Conservation (phyloP, 768 basidiomycete species). For the Xerocomellus amylosporus region DNA sequence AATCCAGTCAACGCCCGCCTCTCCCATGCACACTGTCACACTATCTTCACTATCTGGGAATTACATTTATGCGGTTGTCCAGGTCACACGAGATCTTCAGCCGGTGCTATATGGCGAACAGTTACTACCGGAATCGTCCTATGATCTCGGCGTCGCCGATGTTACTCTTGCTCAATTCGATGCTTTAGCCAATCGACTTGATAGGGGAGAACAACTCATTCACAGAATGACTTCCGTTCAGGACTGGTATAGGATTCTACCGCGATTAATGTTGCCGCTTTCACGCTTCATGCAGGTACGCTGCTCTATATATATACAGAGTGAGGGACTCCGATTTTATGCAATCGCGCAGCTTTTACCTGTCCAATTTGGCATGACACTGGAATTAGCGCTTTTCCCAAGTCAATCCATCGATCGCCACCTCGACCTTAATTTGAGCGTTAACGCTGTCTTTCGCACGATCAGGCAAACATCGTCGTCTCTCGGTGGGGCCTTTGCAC, state of each 20-base stretch:
- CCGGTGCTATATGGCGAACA: conserved; percentile 82
- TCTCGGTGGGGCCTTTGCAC: conserved; percentile 48
- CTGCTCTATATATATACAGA: conserved; percentile 1
- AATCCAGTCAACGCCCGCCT: conserved; percentile 48
- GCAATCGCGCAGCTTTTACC: conserved; percentile 50
- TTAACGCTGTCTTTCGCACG: conserved; percentile 80
- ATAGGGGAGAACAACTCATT: conserved; percentile 40
- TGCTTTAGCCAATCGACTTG: conserved; percentile 52
- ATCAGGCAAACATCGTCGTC: conserved; percentile 68
- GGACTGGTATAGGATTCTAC: conserved; percentile 48
- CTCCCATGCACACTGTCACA: conserved; percentile 60
- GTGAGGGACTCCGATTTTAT: conserved; percentile 5
- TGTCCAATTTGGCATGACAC: conserved; percentile 63
- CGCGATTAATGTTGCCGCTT: conserved; percentile 66
- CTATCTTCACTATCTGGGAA: conserved; percentile 89
- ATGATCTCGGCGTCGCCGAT: conserved; percentile 81
- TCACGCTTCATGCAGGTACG: conserved; percentile 73
- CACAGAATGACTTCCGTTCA: conserved; percentile 29
- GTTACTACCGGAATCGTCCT: conserved; percentile 65
- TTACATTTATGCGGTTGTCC: conserved; percentile 82
- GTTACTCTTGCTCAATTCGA: conserved; percentile 82
- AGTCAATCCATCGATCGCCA: conserved; percentile 46
- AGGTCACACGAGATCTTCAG: conserved; percentile 90
- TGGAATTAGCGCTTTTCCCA: conserved; percentile 75
- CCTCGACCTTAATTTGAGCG: conserved; percentile 74